phyloP scores from a whole-genome alignment of 2,329 filamentous ascomycete genomes.

The Epichloe scottii region DNA sequence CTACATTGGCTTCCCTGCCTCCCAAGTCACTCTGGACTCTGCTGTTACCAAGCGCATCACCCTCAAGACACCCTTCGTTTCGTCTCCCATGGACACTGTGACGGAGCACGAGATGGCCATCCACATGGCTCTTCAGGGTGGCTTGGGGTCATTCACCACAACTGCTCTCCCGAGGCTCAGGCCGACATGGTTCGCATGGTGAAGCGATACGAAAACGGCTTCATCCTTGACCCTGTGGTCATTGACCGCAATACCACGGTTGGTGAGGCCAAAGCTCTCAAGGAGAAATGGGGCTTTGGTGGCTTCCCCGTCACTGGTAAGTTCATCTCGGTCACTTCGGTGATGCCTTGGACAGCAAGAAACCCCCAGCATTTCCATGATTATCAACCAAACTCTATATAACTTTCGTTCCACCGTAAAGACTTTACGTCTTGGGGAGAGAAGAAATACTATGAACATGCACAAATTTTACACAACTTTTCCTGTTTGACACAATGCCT shows the following conservation, averaged over 20 bases:
- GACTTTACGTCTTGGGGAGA: slow-evolving; percentile 75
- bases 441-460: slow-evolving; percentile 20
- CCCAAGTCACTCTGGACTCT: slow-evolving; percentile 76
- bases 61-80: slow-evolving; percentile 92
- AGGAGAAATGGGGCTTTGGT: slow-evolving; percentile 97
- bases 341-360: background rate
- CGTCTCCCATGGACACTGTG: slow-evolving; percentile 98
- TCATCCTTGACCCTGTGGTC: slow-evolving; percentile 92
- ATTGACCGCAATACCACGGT: slow-evolving; percentile 81
- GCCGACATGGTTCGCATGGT: slow-evolving; percentile 99
- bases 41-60: slow-evolving; percentile 91
- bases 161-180: slow-evolving; percentile 94
- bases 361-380: slow-evolving; percentile 41
- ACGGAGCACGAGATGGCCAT: slow-evolving; percentile 99
- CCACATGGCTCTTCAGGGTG: slow-evolving; percentile 82
- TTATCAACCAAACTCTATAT: slow-evolving; percentile 65
- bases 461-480: slow-evolving; percentile 7
- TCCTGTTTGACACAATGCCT: background rate
- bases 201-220: slow-evolving; percentile 98
- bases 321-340: slow-evolving; percentile 25
- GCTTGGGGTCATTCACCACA: slow-evolving; percentile 97
- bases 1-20: slow-evolving; percentile 95
- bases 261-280: slow-evolving; percentile 78
- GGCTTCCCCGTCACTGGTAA: slow-evolving; percentile 97
- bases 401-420: slow-evolving; percentile 99